Conservation (phyloP, 1,284 basidiomycete genomes). For the Cutaneotrichosporon mucoides region DNA sequence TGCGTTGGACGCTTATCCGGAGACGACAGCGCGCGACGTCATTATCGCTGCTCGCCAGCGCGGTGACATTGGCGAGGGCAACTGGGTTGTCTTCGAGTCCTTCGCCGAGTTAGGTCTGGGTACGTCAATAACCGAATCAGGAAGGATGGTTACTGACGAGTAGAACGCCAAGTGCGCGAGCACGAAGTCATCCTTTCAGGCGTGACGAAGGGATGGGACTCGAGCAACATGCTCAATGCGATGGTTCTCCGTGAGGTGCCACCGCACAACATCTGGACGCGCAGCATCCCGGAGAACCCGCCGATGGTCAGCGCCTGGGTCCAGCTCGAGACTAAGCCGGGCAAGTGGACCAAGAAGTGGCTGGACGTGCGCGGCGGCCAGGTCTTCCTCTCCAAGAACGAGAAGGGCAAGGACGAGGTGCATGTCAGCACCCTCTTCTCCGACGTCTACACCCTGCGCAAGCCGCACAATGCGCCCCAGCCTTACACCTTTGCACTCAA, state of each 20-base stretch:
- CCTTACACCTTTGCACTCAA: constrained; percentile 77
- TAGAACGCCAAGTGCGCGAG: constrained; percentile 74
- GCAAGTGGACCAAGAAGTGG: constrained; percentile 88
- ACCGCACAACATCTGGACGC: constrained; percentile 27
- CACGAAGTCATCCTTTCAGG: constrained; percentile 72
- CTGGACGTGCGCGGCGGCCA: constrained; percentile 76
- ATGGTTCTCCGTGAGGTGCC: constrained; percentile 68
- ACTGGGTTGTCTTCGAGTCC: constrained; percentile 44
- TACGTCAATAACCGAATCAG: background rate
- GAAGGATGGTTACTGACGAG: background rate
- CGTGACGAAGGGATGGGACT: constrained; percentile 70
- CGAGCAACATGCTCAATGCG: constrained; percentile 67
- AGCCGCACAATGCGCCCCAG: constrained; percentile 59
- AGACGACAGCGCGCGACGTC: constrained; percentile 40
- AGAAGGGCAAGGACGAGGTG: constrained; percentile 73
- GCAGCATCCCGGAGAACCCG: constrained; percentile 62
- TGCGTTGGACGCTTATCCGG: constrained; percentile 31
- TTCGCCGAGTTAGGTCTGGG: constrained; percentile 39
- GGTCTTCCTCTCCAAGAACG: constrained; percentile 78
- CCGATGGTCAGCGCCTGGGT: constrained; percentile 69
- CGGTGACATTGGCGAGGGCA: constrained; percentile 21
- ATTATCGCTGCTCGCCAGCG: constrained; percentile 10
- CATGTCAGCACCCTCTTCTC: constrained; percentile 60
- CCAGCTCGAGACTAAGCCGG: constrained; percentile 78
- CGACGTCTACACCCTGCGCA: constrained; percentile 70